Evolutionary conservation across 163 green algal species (phyloP), one percentile per base, ranked within the genome.

Genomic region (Chlamydomonas reinhardtii): DNA sequence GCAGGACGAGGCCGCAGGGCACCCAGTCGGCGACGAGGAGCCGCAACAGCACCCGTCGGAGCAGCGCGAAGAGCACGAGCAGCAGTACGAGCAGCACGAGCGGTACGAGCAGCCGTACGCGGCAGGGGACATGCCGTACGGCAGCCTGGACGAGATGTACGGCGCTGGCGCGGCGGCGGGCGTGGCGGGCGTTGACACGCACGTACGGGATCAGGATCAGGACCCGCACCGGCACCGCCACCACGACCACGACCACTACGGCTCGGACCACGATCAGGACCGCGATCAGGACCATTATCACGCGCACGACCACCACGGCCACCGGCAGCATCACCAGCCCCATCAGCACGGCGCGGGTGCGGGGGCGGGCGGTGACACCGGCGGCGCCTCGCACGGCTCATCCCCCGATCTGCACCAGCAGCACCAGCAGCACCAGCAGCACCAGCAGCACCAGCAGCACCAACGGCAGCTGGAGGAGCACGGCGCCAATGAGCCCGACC

Each of bases 91-190:
- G 32, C 69, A 54, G n/a, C 8, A 54, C 35, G 19, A 32, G 34
- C 32, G n/a, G 34, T 16, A 29, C 19, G 15, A 43, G 34, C 29
- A 59, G 69, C 69, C 37, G 69, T 19, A 54, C 11, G 72, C 17
- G 34, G 35, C 73, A 54, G 15, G 6, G 17, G 14, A 78, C 17
- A 17, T 85, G 66, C 79, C 79, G 79, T 85, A 85, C 52, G 54
- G 20, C 9, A 69, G n/a, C 34, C 52, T 85, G 20, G 79, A 85
- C 16, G 68, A 85, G 14, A 52, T 65, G 68, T 85, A 85, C 79
- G 79, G 79, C 31, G n/a, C 16, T 5, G 79, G 79, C 12, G 52
- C 69, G 14, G 52, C 52, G 3, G 66, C 52, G 9, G 68, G 43
- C 25, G 66, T 65, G 39, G 39, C 43, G 17, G 32, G 76, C 29